These are phyloP conservation scores for Exophiala lecanii-corni DNA, from an alignment of 2,329 filamentous ascomycete genomes.

Conservation along the genomic window DNA sequence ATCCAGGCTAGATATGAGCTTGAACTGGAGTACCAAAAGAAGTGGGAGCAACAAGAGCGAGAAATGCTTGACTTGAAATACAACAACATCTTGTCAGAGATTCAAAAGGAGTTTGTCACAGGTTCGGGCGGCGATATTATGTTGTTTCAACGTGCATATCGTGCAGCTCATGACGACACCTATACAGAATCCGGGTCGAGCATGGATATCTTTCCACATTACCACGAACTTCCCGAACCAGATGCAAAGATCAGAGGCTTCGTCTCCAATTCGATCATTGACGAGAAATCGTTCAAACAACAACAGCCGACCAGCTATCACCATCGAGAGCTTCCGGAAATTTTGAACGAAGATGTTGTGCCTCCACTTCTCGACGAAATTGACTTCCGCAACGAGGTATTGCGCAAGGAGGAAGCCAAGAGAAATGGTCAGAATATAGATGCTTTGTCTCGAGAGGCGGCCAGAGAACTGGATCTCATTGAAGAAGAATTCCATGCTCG, in stretches of 20 bases:
- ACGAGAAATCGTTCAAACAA: slow-evolving; percentile 25
- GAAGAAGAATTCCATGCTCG: slow-evolving; percentile 12
- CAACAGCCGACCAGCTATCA: slow-evolving; percentile 18
- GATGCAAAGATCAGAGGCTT: slow-evolving; percentile 23
- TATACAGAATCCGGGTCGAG: slow-evolving; percentile 36
- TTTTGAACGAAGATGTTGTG: slow-evolving; percentile 26
- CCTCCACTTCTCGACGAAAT: slow-evolving; percentile 22
- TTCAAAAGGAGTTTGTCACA: slow-evolving; percentile 32
- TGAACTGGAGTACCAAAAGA: slow-evolving; percentile 30
- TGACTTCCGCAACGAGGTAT: slow-evolving; percentile 17
- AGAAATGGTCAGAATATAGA: slow-evolving; percentile 17
- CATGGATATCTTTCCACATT: slow-evolving; percentile 28
- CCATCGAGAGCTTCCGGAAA: slow-evolving; percentile 23
- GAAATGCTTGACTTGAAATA: slow-evolving; percentile 32
- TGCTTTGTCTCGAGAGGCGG: slow-evolving; percentile 19
- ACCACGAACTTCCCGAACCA: slow-evolving; percentile 24
- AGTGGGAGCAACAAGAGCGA: slow-evolving; percentile 31
- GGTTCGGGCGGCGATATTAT: slow-evolving; percentile 39
- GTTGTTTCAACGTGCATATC: slow-evolving; percentile 36
- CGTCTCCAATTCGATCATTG: slow-evolving; percentile 22
- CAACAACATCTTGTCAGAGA: slow-evolving; percentile 29
- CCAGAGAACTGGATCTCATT: slow-evolving; percentile 18
- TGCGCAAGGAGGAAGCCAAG: slow-evolving; percentile 10
- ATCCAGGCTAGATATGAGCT: slow-evolving; percentile 33
- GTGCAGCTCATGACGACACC: slow-evolving; percentile 38